Conservation (phyloP, 805 yeast genomes). For the Wickerhamomyces kurtzmanii region DNA sequence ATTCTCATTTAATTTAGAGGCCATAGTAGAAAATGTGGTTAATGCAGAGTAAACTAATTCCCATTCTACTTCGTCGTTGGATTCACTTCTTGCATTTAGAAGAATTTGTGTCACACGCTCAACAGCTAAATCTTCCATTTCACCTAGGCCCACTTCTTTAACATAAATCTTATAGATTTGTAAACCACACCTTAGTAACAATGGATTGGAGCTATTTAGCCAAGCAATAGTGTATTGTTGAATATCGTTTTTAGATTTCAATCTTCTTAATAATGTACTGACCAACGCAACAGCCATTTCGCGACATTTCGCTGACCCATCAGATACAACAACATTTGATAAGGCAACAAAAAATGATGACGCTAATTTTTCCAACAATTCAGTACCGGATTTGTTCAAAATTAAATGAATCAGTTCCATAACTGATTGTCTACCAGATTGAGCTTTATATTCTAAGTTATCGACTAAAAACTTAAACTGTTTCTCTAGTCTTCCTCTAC, state of each 20-base stretch:
- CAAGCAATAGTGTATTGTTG: conserved; percentile 40
- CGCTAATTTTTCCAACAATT: conserved; percentile 48
- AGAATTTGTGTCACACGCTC: conserved; percentile 22
- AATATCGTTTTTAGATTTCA: conserved; percentile 26
- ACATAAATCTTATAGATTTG: conserved; percentile 58
- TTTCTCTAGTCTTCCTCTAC: conserved; percentile 72
- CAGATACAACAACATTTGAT: conserved; percentile 68
- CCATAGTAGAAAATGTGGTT: conserved; percentile 34
- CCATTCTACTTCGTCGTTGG: conserved; percentile 50
- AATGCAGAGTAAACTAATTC: conserved; percentile 65
- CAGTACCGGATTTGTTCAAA: conserved; percentile 53
- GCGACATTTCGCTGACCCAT: conserved; percentile 69
- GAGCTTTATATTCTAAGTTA: conserved; percentile 77
- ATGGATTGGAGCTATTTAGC: conserved; percentile 41
- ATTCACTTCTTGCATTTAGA: conserved; percentile 24
- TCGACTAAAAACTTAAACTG: conserved; percentile 74
- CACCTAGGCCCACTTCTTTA: conserved; percentile 32
- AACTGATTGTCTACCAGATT: conserved; percentile 80
- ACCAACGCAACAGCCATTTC: conserved; percentile 70
- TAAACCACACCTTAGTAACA: conserved; percentile 65
- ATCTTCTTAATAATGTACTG: conserved; percentile 39
- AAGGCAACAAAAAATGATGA: conserved; percentile 78
- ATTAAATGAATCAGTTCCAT: conserved; percentile 77
- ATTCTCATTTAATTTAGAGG: conserved; percentile 23
- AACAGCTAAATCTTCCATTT: conserved; percentile 32